phyloP scores from a whole-genome alignment of 2,329 filamentous ascomycete genomes.

The Neobulgaria alba region DNA sequence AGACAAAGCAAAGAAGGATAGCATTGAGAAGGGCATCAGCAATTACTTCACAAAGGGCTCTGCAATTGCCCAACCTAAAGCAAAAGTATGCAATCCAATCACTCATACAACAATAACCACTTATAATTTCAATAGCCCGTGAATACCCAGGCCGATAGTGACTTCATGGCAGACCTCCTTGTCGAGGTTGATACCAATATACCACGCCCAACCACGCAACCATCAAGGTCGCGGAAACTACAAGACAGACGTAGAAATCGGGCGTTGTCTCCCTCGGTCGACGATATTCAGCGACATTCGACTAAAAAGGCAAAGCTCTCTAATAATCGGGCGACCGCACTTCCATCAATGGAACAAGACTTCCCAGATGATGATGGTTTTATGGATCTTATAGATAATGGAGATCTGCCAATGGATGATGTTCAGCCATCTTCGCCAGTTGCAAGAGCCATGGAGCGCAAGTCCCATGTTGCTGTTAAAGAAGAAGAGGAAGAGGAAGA shows the following conservation, averaged over 20 bases:
- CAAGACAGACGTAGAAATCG: slow-evolving; percentile 71
- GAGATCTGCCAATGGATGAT: slow-evolving; percentile 73
- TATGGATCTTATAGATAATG: slow-evolving; percentile 53
- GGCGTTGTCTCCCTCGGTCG: slow-evolving; percentile 65
- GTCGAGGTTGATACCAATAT: slow-evolving; percentile 80
- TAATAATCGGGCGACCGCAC: slow-evolving; percentile 40
- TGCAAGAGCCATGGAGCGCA: slow-evolving; percentile 68
- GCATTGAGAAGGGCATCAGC: slow-evolving; percentile 83
- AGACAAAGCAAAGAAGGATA: slow-evolving; percentile 75
- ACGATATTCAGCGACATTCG: slow-evolving; percentile 38
- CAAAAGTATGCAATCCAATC: slow-evolving; percentile 53
- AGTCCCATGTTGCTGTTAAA: slow-evolving; percentile 48
- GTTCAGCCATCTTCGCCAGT: slow-evolving; percentile 80
- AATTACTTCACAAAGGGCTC: slow-evolving; percentile 86
- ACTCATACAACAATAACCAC: not conserved
- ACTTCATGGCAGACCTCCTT: slow-evolving; percentile 77
- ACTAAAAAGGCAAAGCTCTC: slow-evolving; percentile 50
- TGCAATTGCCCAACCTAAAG: slow-evolving; percentile 58
- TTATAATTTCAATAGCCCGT: slow-evolving; percentile 44
- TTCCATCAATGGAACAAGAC: slow-evolving; percentile 37
- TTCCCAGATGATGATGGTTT: slow-evolving; percentile 50
- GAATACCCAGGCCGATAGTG: slow-evolving; percentile 79
- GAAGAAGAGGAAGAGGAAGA: slow-evolving; percentile 67
- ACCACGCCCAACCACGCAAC: slow-evolving; percentile 49
- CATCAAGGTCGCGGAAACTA: slow-evolving; percentile 59